Conservation (phyloP, 805 yeast genomes). For the Ogataea ganodermae region DNA sequence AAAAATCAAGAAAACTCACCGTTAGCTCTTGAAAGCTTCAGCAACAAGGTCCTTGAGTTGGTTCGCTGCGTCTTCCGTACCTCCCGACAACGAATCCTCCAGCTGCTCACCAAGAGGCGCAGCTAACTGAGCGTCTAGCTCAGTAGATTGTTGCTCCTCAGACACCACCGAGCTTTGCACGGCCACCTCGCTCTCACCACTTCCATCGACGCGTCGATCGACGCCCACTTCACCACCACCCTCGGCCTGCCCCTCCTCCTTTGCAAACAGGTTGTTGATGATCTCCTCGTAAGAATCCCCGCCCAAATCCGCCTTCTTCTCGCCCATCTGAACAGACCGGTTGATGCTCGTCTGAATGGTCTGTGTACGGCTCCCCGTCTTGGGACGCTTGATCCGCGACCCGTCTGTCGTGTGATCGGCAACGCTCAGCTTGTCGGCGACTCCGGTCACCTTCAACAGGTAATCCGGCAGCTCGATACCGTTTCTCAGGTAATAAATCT, state of each 20-base stretch:
- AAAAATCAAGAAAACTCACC: conserved; percentile 2
- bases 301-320: conserved; percentile 1
- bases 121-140: not conserved
- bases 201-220: conserved; percentile 8
- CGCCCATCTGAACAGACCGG: conserved; percentile 7
- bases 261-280: conserved; percentile 26
- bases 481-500: conserved; percentile 76
- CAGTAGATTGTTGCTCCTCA: no score
- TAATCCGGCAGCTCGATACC: conserved; percentile 80
- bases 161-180: no score
- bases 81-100: conserved; percentile 1
- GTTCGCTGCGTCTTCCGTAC: conserved; percentile 28
- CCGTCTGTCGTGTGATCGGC: conserved; percentile 14
- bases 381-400: conserved; percentile 23
- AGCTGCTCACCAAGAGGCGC: not conserved
- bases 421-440: conserved; percentile 43
- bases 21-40: conserved; percentile 32
- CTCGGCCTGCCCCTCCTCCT: conserved; percentile 7
- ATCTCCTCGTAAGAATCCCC: conserved; percentile 25
- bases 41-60: conserved; percentile 38
- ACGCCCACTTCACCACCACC: not conserved
- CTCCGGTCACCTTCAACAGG: conserved; percentile 85
- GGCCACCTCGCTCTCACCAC: no score
- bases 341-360: conserved; percentile 18
- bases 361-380: conserved; percentile 22